phyloP scores from a whole-genome alignment of 2,329 filamentous ascomycete species.

The Fusarium succisae region DNA sequence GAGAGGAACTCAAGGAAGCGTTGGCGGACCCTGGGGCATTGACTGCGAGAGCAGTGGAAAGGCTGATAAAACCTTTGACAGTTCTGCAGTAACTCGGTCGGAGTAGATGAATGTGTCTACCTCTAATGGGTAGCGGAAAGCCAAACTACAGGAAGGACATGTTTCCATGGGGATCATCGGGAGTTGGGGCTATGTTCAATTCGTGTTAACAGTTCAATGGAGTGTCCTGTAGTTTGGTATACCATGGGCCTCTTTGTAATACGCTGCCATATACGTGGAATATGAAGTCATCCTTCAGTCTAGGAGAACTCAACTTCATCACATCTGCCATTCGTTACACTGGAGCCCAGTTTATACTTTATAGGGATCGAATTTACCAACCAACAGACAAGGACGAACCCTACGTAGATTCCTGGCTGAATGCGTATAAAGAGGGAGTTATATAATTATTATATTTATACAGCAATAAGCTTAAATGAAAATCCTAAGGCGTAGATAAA shows the following conservation, averaged over 20 bases:
- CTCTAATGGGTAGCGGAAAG: neutral
- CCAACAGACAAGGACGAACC: no score
- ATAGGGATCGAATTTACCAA: fast-evolving
- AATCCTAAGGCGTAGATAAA: no score
- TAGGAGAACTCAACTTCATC: neutral
- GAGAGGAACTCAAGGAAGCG: neutral
- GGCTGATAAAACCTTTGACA: neutral
- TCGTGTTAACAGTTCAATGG: fast-evolving
- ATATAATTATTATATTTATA: no score
- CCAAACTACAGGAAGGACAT: no score
- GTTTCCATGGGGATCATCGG: neutral
- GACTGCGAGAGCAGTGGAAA: neutral
- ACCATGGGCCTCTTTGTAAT: fast-evolving
- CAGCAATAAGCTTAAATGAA: neutral
- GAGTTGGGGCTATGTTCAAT: neutral
- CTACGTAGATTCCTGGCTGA: no score
- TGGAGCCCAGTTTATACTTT: neutral
- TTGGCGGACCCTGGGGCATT: neutral
- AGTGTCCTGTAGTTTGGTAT: neutral
- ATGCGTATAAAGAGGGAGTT: no score
- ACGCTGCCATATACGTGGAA: fast-evolving
- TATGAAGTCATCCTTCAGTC: fast-evolving
- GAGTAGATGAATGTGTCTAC: fast-evolving
- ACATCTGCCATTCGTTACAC: fast-evolving
- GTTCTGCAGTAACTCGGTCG: neutral